phyloP scores from a whole-genome alignment of 2,329 filamentous ascomycete species.

The Phialophora expanda region DNA sequence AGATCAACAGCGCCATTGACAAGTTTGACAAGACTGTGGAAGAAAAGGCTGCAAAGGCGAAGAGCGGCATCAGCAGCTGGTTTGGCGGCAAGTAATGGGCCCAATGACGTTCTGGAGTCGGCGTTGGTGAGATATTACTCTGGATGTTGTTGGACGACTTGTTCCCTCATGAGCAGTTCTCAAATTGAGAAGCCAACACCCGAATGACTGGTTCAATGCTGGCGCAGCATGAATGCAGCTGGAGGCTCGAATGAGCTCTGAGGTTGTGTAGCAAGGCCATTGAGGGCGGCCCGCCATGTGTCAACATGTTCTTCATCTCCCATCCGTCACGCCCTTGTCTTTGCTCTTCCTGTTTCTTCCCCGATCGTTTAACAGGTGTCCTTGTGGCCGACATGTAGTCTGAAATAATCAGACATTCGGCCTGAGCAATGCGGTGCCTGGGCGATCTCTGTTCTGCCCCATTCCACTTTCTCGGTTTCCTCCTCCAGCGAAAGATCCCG shows the following conservation, averaged over 20 bases:
- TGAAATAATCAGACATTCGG: background rate
- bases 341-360: background rate
- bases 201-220: background rate
- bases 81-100: slow-evolving; percentile 64
- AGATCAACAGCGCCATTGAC: slow-evolving; percentile 65
- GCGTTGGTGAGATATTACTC: slow-evolving; percentile 25
- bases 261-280: background rate
- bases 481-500: background rate
- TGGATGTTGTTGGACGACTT: slow-evolving; percentile 12
- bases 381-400: background rate
- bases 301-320: background rate
- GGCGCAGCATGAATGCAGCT: background rate
- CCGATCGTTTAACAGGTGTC: background rate
- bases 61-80: slow-evolving; percentile 83
- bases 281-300: background rate
- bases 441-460: background rate
- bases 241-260: background rate
- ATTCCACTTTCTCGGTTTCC: background rate
- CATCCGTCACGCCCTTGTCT: background rate
- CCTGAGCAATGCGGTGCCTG: background rate
- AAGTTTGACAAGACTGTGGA: slow-evolving; percentile 83
- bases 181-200: slow-evolving; percentile 9
- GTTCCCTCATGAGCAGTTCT: background rate
- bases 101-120: slow-evolving; percentile 14
- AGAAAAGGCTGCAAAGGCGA: slow-evolving; percentile 77